Percentiles rank a stretch among this genome's conserved stretches.
Conservation (phyloP, 768 basidiomycete genomes). For the Gloeostereum incarnatum region DNA sequence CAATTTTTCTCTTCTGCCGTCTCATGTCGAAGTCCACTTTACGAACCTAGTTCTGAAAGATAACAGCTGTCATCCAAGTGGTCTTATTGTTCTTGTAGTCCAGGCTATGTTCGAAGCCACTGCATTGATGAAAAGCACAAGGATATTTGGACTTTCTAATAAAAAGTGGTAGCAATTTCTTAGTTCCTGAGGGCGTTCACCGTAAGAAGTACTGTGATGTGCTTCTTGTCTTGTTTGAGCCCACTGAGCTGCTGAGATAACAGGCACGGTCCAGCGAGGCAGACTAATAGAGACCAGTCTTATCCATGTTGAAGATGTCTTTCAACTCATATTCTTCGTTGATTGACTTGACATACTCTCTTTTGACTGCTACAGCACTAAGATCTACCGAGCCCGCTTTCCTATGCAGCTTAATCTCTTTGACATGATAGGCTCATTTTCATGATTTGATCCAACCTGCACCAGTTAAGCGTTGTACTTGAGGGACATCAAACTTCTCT, state of each 20-base stretch:
- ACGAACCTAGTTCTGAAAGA: slow-evolving; percentile 13
- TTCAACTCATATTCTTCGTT: slow-evolving; percentile 5
- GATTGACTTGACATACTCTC: slow-evolving; percentile 1
- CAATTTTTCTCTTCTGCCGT: slow-evolving; percentile 5
- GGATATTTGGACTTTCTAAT: slow-evolving; percentile 15
- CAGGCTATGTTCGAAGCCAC: slow-evolving; percentile 9
- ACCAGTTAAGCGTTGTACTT: background rate
- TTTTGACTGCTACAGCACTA: background rate
- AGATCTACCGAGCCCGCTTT: slow-evolving; percentile 8
- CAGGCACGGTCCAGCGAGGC: slow-evolving; percentile 11
- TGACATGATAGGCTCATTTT: background rate
- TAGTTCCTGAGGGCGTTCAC: slow-evolving; percentile 11
- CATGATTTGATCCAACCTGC: background rate
- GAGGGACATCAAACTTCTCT: background rate
- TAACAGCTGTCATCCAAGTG: slow-evolving; percentile 17
- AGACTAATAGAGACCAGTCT: slow-evolving; percentile 5
- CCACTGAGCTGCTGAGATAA: slow-evolving; percentile 8
- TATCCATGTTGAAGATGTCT: slow-evolving; percentile 6
- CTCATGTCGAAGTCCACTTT: slow-evolving; percentile 9
- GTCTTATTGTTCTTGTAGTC: slow-evolving; percentile 16
- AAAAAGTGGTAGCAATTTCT: slow-evolving; percentile 12
- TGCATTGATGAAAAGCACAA: slow-evolving; percentile 10
- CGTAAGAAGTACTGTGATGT: slow-evolving; percentile 9
- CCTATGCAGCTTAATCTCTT: background rate
- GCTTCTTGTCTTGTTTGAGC: slow-evolving; percentile 10